These are phyloP conservation scores for Kodamaea fungicola DNA, from an alignment of 1,139 yeast species.

Conservation along the genomic window DNA sequence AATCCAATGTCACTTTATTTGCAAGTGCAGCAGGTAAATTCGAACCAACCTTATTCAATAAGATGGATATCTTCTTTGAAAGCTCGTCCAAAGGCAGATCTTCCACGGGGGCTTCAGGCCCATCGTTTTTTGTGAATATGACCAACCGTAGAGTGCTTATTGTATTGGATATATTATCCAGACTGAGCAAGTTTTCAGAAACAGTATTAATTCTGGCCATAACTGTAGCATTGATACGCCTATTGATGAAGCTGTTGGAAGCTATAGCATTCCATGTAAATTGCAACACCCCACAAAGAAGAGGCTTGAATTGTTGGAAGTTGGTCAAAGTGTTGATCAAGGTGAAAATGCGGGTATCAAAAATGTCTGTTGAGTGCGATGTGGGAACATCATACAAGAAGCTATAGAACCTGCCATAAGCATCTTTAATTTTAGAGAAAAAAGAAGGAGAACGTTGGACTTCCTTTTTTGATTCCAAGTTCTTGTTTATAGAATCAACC, in stretches of 20 bases:
- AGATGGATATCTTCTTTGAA: constrained; percentile 14
- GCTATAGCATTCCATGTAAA: constrained; percentile 12
- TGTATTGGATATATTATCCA: constrained; percentile 13
- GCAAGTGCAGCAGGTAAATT: constrained; percentile 7
- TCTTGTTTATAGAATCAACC: constrained; percentile 5
- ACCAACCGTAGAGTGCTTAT: constrained; percentile 17
- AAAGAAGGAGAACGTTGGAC: background rate
- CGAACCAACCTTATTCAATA: constrained; percentile 10
- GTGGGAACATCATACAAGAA: background rate
- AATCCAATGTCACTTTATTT: background rate
- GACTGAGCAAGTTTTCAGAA: constrained; percentile 2
- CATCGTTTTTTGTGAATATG: constrained; percentile 17
- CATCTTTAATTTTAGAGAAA: background rate
- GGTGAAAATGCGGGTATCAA: constrained; percentile 20
- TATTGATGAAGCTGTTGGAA: constrained; percentile 11
- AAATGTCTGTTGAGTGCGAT: constrained; percentile 4
- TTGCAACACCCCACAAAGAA: constrained; percentile 16
- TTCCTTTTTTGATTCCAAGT: constrained; percentile 1
- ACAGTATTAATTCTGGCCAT: constrained; percentile 4
- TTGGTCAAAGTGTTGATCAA: constrained; percentile 27
- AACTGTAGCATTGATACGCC: constrained; percentile 17
- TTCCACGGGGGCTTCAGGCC: constrained; percentile 4
- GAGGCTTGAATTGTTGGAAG: constrained; percentile 28
- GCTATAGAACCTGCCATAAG: background rate
- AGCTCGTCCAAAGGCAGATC: constrained; percentile 9